phyloP scores from a whole-genome alignment of 495 filamentous ascomycete species.

The Hypoxylon perforatum region DNA sequence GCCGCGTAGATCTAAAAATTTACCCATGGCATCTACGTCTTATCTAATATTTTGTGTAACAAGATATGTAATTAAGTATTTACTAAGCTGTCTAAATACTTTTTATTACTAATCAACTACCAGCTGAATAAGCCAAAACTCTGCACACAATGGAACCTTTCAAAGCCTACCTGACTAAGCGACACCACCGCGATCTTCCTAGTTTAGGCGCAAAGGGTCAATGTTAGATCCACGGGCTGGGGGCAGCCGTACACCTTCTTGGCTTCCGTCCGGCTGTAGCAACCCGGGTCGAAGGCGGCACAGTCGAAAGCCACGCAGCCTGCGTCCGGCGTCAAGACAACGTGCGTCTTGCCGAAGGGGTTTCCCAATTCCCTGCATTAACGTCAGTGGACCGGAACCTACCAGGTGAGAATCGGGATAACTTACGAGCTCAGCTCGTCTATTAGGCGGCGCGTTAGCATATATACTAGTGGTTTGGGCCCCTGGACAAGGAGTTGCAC shows the following conservation, averaged over 20 bases:
- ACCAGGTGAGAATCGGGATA: background rate
- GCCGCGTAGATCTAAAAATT: too few species aligned
- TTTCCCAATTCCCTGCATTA: slow-evolving; percentile 38
- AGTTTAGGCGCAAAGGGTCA: too few species aligned
- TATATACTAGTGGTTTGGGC: background rate
- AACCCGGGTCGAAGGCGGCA: slow-evolving; percentile 28
- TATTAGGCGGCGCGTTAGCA: slow-evolving; percentile 28
- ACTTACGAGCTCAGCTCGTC: slow-evolving; percentile 26
- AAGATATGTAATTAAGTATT: too few species aligned
- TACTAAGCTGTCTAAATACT: too few species aligned
- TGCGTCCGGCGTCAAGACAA: slow-evolving; percentile 31
- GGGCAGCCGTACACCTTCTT: slow-evolving; percentile 46
- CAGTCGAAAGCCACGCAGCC: slow-evolving; percentile 46
- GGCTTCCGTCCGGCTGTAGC: slow-evolving; percentile 37
- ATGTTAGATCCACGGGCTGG: slow-evolving; percentile 32
- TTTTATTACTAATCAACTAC: too few species aligned
- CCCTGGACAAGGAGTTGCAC: slow-evolving; percentile 1
- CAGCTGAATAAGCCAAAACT: too few species aligned
- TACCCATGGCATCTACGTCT: too few species aligned
- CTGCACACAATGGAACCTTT: too few species aligned
- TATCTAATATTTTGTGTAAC: too few species aligned
- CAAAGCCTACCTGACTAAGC: too few species aligned
- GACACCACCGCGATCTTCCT: too few species aligned
- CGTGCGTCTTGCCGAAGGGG: slow-evolving; percentile 41
- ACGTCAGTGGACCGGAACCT: slow-evolving; percentile 4